These are phyloP conservation scores for Neurospora discreta DNA, from an alignment of 495 filamentous ascomycete species.

Conservation along the genomic window DNA sequence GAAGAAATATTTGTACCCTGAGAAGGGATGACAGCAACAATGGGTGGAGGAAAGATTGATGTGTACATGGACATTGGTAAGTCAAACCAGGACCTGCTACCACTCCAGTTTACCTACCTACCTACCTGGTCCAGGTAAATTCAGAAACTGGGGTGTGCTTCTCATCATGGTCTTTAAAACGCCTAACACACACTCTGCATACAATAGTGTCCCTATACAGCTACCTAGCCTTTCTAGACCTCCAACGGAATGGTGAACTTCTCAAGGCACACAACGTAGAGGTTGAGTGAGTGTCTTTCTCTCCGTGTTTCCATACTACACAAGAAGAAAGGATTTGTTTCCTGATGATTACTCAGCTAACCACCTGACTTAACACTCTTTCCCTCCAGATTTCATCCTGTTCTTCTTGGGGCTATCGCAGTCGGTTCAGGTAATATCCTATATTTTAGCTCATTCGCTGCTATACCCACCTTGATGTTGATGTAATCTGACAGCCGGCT, in stretches of 20 bases:
- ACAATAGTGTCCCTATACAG: slow-evolving; percentile 56
- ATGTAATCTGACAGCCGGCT: background rate
- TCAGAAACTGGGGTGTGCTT: background rate
- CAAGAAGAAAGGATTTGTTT: background rate
- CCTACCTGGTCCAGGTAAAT: background rate
- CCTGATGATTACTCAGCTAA: background rate
- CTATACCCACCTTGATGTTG: background rate
- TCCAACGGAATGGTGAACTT: slow-evolving; percentile 40
- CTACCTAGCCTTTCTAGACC: slow-evolving; percentile 49
- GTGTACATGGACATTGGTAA: slow-evolving; percentile 36
- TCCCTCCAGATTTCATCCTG: slow-evolving; percentile 48
- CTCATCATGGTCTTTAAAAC: background rate
- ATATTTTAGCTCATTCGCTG: too few relatives aligned
- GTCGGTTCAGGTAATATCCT: slow-evolving; percentile 41
- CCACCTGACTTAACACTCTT: background rate
- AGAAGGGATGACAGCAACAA: slow-evolving; percentile 12
- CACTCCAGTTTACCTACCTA: too few relatives aligned
- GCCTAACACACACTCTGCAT: background rate
- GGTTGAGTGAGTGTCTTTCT: slow-evolving; percentile 43
- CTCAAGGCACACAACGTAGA: slow-evolving; percentile 47
- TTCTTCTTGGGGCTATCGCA: slow-evolving; percentile 68
- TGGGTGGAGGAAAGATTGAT: slow-evolving; percentile 47
- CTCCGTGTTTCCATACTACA: background rate
- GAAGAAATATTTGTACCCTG: background rate
- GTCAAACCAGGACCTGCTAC: background rate